Percentiles rank a stretch among this genome's conserved stretches.
phyloP scores from a whole-genome alignment of 2,329 filamentous ascomycete genomes.

The Sclerotinia nivalis region DNA sequence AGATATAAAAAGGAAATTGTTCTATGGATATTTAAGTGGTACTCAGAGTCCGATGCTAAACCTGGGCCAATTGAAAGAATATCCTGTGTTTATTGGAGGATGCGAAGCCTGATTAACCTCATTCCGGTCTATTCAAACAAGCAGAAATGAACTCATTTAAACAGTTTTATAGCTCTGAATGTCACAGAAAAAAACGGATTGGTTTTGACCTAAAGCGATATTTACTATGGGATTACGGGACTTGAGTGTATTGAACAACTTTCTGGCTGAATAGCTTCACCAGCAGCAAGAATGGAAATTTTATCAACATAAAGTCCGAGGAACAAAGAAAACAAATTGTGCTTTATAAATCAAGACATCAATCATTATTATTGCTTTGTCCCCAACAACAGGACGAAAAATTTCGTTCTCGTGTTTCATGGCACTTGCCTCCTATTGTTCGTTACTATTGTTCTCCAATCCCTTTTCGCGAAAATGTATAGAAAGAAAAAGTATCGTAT shows the following conservation, averaged over 20 bases:
- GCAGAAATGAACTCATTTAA: background rate
- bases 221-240: background rate
- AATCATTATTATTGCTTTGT: background rate
- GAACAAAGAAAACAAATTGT: background rate
- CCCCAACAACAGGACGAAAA: background rate
- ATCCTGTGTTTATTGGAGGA: background rate
- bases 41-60: background rate
- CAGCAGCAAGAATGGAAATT: background rate
- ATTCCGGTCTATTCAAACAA: too few species aligned
- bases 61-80: background rate
- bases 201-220: background rate
- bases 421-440: slow-evolving; percentile 10
- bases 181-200: background rate
- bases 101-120: background rate
- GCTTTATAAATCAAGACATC: background rate
- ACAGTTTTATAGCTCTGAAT: background rate
- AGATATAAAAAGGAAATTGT: too few species aligned
- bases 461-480: background rate
- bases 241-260: background rate
- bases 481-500: background rate
- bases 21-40: too few species aligned
- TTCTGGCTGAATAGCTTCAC: background rate
- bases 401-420: background rate
- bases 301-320: too few species aligned
- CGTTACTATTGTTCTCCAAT: slow-evolving; percentile 1